Evolutionary conservation across 2,329 filamentous ascomycete genomes (phyloP).

Genomic region (Bisporella sp.): DNA sequence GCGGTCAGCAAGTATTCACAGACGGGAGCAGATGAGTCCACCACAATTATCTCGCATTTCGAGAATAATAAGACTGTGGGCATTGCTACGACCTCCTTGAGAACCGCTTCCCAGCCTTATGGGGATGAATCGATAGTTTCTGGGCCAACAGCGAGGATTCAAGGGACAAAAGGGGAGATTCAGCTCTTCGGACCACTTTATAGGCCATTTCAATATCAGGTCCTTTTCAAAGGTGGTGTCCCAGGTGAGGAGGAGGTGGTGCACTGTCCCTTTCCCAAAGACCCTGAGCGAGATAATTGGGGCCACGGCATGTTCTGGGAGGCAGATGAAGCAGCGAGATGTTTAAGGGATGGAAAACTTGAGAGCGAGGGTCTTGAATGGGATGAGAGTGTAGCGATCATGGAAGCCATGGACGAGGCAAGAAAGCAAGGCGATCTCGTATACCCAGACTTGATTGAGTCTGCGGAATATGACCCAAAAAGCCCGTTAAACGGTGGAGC

Average conservation of each 20-base stretch:
- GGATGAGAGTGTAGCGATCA: constrained; percentile 60
- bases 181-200: constrained; percentile 55
- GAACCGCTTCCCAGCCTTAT: constrained; percentile 42
- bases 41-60: constrained; percentile 56
- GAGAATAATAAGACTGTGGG: constrained; percentile 51
- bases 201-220: constrained; percentile 44
- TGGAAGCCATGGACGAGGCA: constrained; percentile 67
- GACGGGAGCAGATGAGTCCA: constrained; percentile 57
- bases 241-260: constrained; percentile 27
- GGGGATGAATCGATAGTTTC: constrained; percentile 36
- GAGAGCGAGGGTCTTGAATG: constrained; percentile 51
- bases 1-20: constrained; percentile 51
- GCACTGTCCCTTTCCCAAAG: constrained; percentile 36
- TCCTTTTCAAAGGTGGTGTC: constrained; percentile 39
- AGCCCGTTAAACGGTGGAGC: constrained; percentile 46
- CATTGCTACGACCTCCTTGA: constrained; percentile 48
- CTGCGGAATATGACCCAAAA: constrained; percentile 49
- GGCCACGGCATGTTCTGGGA: constrained; percentile 67
- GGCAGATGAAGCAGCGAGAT: constrained; percentile 59
- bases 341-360: constrained; percentile 53
- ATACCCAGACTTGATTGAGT: constrained; percentile 62
- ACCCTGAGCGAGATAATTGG: constrained; percentile 23
- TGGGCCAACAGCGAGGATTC: constrained; percentile 51
- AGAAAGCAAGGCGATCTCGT: constrained; percentile 53
- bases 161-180: constrained; percentile 60